Conservation (phyloP, 176 grass and related monocot species). For the Cenchrus fungigraminus region DNA sequence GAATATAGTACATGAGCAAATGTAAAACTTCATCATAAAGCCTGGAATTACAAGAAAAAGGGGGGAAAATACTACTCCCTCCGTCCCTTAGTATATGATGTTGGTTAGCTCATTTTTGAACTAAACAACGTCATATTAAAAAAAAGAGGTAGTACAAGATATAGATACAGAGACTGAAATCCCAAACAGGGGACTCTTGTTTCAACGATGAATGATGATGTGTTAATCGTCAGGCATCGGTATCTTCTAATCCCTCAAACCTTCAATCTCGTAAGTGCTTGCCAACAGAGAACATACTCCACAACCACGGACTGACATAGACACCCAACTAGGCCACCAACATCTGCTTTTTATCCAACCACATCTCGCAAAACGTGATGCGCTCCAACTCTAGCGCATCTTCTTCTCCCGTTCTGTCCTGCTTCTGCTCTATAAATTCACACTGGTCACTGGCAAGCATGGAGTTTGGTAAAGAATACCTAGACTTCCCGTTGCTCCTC, state of each 20-base stretch:
- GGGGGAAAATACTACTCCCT: not conserved
- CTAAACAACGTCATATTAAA: too few species aligned
- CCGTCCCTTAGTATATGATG: too few species aligned
- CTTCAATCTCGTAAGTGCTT: constrained; percentile 1
- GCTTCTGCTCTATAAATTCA: constrained; percentile 28
- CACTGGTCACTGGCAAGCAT: not conserved
- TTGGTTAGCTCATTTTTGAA: too few species aligned
- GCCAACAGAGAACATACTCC: constrained; percentile 18
- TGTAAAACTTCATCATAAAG: not conserved
- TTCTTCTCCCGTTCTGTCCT: constrained; percentile 24
- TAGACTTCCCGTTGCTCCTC: not conserved
- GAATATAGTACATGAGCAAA: not conserved
- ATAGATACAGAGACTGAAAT: not conserved
- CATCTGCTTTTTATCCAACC: constrained; percentile 5
- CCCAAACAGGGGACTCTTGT: not conserved
- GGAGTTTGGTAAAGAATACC: not conserved
- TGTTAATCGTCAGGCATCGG: not conserved
- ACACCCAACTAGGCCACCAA: not conserved
- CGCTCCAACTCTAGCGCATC: not conserved
- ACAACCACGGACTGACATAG: constrained; percentile 6
- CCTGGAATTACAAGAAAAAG: not conserved
- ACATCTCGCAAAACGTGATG: constrained; percentile 35
- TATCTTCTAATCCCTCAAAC: not conserved
- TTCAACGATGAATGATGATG: not conserved
- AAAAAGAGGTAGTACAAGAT: not conserved